A percentile compares a stretch with the other conserved stretches of the same genome.
phyloP scores from a whole-genome alignment of 257 asterid genomes.

The Ligustrum vulgare region DNA sequence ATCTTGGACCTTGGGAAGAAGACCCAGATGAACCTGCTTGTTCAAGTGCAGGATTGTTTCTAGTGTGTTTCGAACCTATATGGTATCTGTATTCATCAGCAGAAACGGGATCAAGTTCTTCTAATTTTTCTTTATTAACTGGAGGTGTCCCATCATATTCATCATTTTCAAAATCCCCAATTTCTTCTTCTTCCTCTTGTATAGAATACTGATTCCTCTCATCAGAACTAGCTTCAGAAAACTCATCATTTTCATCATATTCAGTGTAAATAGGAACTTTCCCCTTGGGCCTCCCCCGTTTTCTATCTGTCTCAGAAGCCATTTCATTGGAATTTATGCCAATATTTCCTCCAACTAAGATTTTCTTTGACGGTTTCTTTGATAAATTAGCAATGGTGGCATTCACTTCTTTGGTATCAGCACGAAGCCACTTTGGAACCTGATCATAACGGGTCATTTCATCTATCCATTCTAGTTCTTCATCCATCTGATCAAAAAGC shows the following conservation, averaged over 20 bases:
- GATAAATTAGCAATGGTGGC: constrained; percentile 65
- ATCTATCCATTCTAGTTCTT: constrained; percentile 89
- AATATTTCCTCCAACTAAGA: constrained; percentile 54
- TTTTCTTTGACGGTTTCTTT: constrained; percentile 69
- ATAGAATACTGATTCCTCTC: constrained; percentile 72
- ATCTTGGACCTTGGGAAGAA: constrained; percentile 71
- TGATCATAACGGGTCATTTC: constrained; percentile 88
- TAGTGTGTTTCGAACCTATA: constrained; percentile 46
- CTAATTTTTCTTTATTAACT: constrained; percentile 63
- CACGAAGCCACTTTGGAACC: constrained; percentile 95
- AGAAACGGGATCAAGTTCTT: constrained; percentile 66
- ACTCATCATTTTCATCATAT: constrained; percentile 78
- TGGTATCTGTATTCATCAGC: constrained; percentile 60
- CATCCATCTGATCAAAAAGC: constrained; percentile 98
- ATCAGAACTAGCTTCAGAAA: constrained; percentile 85
- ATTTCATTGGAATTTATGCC: constrained; percentile 52
- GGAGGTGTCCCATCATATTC: constrained; percentile 58
- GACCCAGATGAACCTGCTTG: constrained; percentile 89
- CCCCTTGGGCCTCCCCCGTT: constrained; percentile 86
- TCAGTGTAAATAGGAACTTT: constrained; percentile 87
- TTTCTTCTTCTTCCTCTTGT: constrained; percentile 77
- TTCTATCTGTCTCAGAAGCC: constrained; percentile 68
- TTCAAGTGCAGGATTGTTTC: constrained; percentile 49
- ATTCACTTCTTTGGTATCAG: constrained; percentile 80
- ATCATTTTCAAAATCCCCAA: constrained; percentile 84